These are phyloP conservation scores for Solanum piurae DNA, from an alignment of 257 asterid genomes.

Conservation along the genomic window DNA sequence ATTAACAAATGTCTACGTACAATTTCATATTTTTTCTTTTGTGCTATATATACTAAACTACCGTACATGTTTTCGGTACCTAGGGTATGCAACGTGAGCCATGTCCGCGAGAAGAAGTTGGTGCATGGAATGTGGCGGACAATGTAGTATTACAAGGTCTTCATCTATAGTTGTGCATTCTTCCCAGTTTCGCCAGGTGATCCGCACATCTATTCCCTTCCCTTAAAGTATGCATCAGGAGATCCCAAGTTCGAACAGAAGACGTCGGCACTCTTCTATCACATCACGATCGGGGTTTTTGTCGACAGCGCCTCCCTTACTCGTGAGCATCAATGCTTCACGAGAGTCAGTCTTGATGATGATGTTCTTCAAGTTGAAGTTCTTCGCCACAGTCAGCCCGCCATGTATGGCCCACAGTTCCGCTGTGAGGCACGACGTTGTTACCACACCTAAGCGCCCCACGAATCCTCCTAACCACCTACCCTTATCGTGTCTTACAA, in stretches of 20 bases:
- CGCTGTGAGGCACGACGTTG: neutral
- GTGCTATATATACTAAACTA: neutral
- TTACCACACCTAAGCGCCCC: neutral
- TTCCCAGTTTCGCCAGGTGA: neutral
- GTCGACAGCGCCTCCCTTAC: neutral
- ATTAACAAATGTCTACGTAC: neutral
- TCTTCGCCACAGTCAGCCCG: no score
- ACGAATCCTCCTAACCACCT: neutral
- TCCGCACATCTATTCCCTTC: no score
- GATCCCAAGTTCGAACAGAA: neutral
- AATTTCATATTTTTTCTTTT: no score
- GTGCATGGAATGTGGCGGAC: neutral
- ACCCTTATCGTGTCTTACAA: neutral
- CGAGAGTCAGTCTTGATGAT: no score
- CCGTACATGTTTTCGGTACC: neutral
- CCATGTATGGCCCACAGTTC: neutral
- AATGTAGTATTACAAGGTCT: neutral
- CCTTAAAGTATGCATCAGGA: neutral
- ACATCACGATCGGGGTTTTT: neutral
- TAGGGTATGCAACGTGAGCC: neutral
- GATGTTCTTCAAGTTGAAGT: no score
- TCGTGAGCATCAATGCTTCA: neutral
- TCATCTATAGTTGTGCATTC: neutral
- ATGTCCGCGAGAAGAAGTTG: neutral
- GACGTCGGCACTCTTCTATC: neutral